Base-by-base conservation (phyloP, 2,329 filamentous ascomycete genomes). In the Colletotrichum theobromicola region DNA sequence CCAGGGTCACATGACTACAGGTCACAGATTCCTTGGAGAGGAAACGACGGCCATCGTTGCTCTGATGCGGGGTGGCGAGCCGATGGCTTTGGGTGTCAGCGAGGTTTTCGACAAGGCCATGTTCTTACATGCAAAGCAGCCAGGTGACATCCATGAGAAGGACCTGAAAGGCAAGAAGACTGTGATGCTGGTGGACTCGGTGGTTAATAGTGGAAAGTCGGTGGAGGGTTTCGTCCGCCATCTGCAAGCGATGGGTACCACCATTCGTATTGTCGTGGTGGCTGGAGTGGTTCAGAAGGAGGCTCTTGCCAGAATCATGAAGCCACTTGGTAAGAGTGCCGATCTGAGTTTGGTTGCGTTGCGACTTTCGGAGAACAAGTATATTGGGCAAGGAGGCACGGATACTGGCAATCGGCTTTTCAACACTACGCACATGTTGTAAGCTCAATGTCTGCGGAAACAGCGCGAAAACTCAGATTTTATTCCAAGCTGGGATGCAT, bases 41-140 rank as follows among this genome's bases (percentile, higher is more conserved):
- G 16, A n/a, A 15, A 21, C 8, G 4, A 63, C 55, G 1, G 26
- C n/a, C 3, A 92, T 93, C 61, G 82, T 93, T 1, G 84, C 90
- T 0, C 75, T 93, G n/a, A 93, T 93, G 90, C 88, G 90, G 10
- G 90, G 88, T 3, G 91, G 91, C 10, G 90, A 92, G 75, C 85
- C 90, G 1, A 90, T 93, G 88, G 91, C 91, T 0, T 79, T 87
- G 2, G 91, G 91, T 0, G 83, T 93, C 60, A 89, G 81, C 76
- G 85, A 90, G 0, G 88, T 83, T 0, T 87, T 93, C 7, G 88
- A 88, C 0, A 72, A 71, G 0, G 89, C 90, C 5, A 85, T 83
- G 78, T 90, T 92, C 67, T 62, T 90, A 1, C 90, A 92, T 67
- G 84, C 84, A 4, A 79, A 77, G 2, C 7, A 63, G 5, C 80